Evolutionary conservation across 2,329 filamentous ascomycete genomes (phyloP).

Genomic region (Pseudodiploospora longispora): DNA sequence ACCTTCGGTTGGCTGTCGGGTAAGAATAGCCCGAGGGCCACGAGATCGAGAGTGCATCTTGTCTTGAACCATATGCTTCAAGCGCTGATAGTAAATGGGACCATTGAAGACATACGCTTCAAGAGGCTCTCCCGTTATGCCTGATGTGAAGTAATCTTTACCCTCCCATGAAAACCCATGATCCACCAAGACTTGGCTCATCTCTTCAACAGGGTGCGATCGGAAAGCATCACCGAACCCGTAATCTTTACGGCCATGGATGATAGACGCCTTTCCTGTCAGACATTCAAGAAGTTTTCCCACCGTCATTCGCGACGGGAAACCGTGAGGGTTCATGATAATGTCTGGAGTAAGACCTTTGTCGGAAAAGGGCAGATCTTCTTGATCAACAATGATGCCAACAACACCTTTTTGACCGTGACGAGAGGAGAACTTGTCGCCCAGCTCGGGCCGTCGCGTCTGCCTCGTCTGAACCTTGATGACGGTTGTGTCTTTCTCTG

Average conservation of each 20-base stretch:
- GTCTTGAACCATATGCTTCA: conserved; percentile 99
- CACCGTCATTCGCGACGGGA: conserved; percentile 98
- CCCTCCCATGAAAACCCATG: conserved; percentile 94
- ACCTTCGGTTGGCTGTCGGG: conserved; percentile 92
- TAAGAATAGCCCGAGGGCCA: conserved; percentile 84
- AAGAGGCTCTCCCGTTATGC: conserved; percentile 87
- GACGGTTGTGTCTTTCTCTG: conserved; percentile 75
- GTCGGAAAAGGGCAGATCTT: conserved; percentile 95
- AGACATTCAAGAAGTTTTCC: conserved; percentile 95
- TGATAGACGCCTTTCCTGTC: conserved; percentile 84
- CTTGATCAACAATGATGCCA: conserved; percentile 91
- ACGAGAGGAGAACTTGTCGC: conserved; percentile 97
- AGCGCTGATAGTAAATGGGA: conserved; percentile 97
- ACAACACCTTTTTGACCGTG: conserved; percentile 98
- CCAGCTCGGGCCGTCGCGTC: conserved; percentile 86
- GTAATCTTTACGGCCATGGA: conserved; percentile 80
- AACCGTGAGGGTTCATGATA: conserved; percentile 99
- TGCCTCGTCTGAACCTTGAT: conserved; percentile 96
- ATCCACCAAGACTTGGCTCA: conserved; percentile 75
- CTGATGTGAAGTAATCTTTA: conserved; percentile 92
- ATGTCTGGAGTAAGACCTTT: conserved; percentile 89
- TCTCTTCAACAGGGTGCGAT: conserved; percentile 76
- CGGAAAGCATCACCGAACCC: conserved; percentile 75
- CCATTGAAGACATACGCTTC: conserved; percentile 98
- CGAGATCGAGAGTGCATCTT: conserved; percentile 97